These are phyloP conservation scores for Mortierella sp. DNA, from an alignment of 371 early-diverging fungal species.

Conservation along the genomic window DNA sequence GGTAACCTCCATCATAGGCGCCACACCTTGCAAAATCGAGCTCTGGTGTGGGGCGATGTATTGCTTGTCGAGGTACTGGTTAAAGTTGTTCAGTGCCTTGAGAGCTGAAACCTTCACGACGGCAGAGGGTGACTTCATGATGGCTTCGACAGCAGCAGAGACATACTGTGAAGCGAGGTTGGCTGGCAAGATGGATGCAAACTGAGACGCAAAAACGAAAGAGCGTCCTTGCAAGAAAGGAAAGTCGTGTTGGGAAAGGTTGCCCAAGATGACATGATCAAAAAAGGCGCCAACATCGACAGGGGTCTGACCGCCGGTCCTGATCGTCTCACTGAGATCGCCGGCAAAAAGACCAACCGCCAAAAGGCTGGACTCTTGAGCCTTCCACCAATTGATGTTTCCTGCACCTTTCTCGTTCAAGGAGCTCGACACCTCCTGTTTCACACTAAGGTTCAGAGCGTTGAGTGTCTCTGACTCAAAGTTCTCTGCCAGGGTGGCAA, in stretches of 20 bases:
- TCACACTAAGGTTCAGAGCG: conserved; percentile 50
- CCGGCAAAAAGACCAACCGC: conserved; percentile 74
- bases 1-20: conserved; percentile 67
- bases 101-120: conserved; percentile 83
- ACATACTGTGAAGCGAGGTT: conserved; percentile 77
- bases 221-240: conserved; percentile 92
- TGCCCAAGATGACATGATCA: conserved; percentile 79
- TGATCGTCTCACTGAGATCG: conserved; percentile 66
- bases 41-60: conserved; percentile 71
- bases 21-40: conserved; percentile 76
- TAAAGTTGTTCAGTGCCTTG: conserved; percentile 80
- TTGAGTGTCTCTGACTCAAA: conserved; percentile 66
- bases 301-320: conserved; percentile 59
- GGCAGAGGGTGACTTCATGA: conserved; percentile 67
- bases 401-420: conserved; percentile 24
- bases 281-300: conserved; percentile 78
- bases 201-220: conserved; percentile 86
- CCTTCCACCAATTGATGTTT: conserved; percentile 76
- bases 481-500: conserved; percentile 65
- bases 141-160: conserved; percentile 75
- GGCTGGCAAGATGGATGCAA: conserved; percentile 77
- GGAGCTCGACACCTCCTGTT: conserved; percentile 42
- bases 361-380: conserved; percentile 83
- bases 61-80: conserved; percentile 67
- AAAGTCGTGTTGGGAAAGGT: conserved; percentile 68